Conservation (phyloP, 192 early-diverging fungal species). For the Gryganskiella cystojenkinii region DNA sequence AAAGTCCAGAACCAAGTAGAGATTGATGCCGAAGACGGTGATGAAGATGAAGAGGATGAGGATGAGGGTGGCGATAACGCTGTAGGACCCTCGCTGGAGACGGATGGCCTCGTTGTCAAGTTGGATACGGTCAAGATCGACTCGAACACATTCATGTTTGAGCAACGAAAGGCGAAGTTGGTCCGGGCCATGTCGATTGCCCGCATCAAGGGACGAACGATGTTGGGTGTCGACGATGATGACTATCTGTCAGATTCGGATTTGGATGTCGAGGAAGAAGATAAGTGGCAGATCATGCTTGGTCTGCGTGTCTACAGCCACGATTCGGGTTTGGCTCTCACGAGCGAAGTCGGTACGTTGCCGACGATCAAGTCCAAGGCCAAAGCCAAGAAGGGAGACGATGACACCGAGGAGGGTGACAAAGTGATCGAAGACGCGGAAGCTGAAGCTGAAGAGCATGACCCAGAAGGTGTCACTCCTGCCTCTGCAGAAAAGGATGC, state of each 20-base stretch:
- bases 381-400: slow-evolving; percentile 2
- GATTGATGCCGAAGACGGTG: no score
- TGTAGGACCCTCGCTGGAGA: neutral
- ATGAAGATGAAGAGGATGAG: neutral
- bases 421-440: neutral
- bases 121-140: slow-evolving; percentile 1
- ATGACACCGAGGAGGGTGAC: neutral
- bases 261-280: slow-evolving; percentile 4
- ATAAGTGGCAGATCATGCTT: slow-evolving; percentile 24
- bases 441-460: neutral
- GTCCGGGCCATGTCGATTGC: slow-evolving; percentile 5
- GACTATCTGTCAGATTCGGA: no score
- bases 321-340: slow-evolving; percentile 1
- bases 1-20: no score
- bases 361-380: neutral
- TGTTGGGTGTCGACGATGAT: slow-evolving; percentile 24
- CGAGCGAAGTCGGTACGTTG: no score
- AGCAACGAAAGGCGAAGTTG: slow-evolving; percentile 12
- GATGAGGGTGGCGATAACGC: neutral
- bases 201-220: neutral
- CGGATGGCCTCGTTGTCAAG: neutral
- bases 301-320: slow-evolving; percentile 33
- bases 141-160: neutral
- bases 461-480: slow-evolving; percentile 13
- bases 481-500: slow-evolving; percentile 12